Base-by-base conservation (phyloP, 495 filamentous ascomycete species). In the Xylaria intraflava region DNA sequence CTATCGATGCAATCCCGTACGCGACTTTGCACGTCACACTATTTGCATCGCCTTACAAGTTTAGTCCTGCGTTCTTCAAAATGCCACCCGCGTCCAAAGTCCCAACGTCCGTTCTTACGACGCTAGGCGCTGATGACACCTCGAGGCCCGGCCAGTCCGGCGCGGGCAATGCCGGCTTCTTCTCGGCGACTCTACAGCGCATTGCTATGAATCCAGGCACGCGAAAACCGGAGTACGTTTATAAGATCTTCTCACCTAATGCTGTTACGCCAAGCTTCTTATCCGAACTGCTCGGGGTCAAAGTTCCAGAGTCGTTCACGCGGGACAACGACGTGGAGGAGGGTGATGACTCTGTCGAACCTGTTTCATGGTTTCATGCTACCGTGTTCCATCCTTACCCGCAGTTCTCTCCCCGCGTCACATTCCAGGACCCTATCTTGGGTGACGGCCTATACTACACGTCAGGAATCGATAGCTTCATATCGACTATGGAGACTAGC, bases 401-500 rank as follows among this genome's bases (percentile, higher is more conserved):
- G 0, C 85, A 88, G 56, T 73, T 89, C 26, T 81, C 82, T 35
- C 94, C 93, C 0, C 77, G 93, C 0, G 81, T 88, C 6, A 95
- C 86, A 0, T 99, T 97, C 56, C 91, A 96, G 55, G 87, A 94
- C 36, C 78, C 83, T 0, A 73, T 82, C 51, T 66, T 97, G 1
- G 85, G 78, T 9, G 59, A 76, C 1, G 75, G 78, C 0, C 64
- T 97, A 11, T 96, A 88, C 79, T 97, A 98, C 65, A 97, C 93
- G 0, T 83, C 86, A 38, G 92, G 87, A 0, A 95, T 97, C 47
- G 93, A 98, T 71, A 85, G 83, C 58, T 96, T 98, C 61, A 95
- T 97, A 53, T 89, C 83, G 12, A 96, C 93, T 0, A 99, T 99
- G 93, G 93, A 99, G 76, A 99, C 94, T 7, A 97, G 86, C 66